Base-by-base conservation (phyloP, 148 eudicot species). In the Mesembryanthemum crystallinum region DNA sequence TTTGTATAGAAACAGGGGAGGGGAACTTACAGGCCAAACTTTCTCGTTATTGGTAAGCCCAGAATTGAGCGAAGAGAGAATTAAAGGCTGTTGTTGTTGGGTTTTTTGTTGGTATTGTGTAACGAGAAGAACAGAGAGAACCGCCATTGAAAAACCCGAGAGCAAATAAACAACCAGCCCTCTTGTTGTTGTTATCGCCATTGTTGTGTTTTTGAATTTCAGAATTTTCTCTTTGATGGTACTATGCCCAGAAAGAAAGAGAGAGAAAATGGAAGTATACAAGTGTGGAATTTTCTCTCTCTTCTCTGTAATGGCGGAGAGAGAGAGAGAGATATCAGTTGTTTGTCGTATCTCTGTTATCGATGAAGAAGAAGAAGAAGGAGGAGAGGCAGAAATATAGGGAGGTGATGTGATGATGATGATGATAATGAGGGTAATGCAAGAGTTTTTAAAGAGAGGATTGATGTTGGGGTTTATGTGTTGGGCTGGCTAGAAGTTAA, bases 11-110 rank as follows among this genome's bases (percentile, higher is more conserved):
- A 76, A 58, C 71, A 21, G 24, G 21, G 28, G 43, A 20, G 57
- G 27, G 30, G 42, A 47, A 86, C 89, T 72, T 79, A 94, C 98
- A 54, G 98, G 98, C 98, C 98, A 94, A 76, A 73, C 75, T 78
- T 78, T 85, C 59, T 60, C 66, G 32, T 57, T 65, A 71, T 5
- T 74, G 52, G 30, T 32, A 24, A 71, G 35, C 23, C 65, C 23
- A 18, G 76, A 75, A 76, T 70, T 79, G 14, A 60, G 73, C 29
- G 86, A 37, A 12, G 64, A 82, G 5, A 60, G 49, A 58, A 33
- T 37, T 66, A n/a, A 0, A 60, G 71, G 20, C 64, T 69, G 45
- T 14, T 39, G 57, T 74, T 42, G 29, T 23, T 60, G 18, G 12
- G 7, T 47, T 64, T 45, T 8, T 30, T 59, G 60, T 39, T 80